Conservation (phyloP, 2,329 filamentous ascomycete species). For the Xylariaceae sp. region DNA sequence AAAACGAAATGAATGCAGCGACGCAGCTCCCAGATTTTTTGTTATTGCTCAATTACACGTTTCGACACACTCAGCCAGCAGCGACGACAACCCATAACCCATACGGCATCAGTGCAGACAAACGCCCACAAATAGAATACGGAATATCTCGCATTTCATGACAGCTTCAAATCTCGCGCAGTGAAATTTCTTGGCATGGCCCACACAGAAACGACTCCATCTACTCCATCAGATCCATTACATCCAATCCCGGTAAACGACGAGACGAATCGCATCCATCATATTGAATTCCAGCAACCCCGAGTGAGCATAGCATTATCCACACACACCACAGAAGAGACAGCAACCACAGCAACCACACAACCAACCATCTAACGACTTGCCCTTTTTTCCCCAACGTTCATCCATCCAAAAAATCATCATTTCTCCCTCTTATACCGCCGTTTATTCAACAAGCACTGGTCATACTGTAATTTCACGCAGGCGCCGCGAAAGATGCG, state of each 20-base stretch:
- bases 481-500: too few species aligned
- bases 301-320: constrained; percentile 13
- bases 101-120: constrained; percentile 6
- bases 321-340: too few species aligned
- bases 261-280: constrained; percentile 18
- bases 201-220: constrained; percentile 12
- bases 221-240: constrained; percentile 1
- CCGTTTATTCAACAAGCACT: too few species aligned
- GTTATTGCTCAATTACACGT: background rate
- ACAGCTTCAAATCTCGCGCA: constrained; percentile 6
- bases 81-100: constrained; percentile 1
- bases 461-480: too few species aligned
- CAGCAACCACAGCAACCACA: too few species aligned
- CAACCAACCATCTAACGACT: too few species aligned
- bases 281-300: background rate
- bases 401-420: too few species aligned
- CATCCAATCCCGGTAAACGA: constrained; percentile 22
- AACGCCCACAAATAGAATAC: background rate
- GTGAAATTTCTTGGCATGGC: constrained; percentile 15
- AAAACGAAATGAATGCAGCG: background rate
- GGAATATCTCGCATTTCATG: constrained; percentile 11
- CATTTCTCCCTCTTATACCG: too few species aligned
- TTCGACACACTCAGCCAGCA: constrained; percentile 11
- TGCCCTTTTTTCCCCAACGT: too few species aligned
- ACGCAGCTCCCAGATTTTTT: background rate